phyloP scores from a whole-genome alignment of 306 rosid genomes.

The Prunus kanzakura region DNA sequence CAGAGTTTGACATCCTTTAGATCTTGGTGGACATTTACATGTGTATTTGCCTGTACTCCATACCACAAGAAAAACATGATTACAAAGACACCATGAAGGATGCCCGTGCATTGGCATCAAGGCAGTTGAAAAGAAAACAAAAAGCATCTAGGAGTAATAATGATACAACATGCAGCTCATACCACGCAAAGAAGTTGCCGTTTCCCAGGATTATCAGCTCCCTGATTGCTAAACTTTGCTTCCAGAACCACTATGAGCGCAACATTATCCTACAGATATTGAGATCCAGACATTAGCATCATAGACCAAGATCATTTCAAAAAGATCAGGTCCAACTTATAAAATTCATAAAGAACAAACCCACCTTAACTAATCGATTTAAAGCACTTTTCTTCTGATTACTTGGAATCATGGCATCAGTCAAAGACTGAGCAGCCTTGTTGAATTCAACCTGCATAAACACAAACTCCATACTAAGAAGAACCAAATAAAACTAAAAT shows the following conservation, averaged over 20 bases:
- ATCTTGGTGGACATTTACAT: constrained; percentile 77
- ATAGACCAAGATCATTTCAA: constrained; percentile 4
- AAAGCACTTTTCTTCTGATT: constrained; percentile 87
- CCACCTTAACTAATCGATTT: constrained; percentile 87
- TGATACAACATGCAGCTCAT: background rate
- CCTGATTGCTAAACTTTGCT: constrained; percentile 82
- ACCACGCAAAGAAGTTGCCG: constrained; percentile 99
- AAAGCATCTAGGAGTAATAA: background rate
- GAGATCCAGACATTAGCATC: constrained; percentile 7
- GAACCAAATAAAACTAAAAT: constrained; percentile 7
- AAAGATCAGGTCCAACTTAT: background rate
- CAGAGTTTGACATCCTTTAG: constrained; percentile 93
- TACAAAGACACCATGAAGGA: background rate
- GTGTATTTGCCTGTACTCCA: constrained; percentile 81
- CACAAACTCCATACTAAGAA: constrained; percentile 12
- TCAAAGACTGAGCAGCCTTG: constrained; percentile 95
- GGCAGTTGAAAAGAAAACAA: background rate
- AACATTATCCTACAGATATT: constrained; percentile 74
- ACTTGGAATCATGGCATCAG: constrained; percentile 82
- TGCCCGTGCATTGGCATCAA: background rate
- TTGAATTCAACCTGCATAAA: constrained; percentile 90
- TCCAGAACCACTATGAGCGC: constrained; percentile 94
- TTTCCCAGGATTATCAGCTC: constrained; percentile 78
- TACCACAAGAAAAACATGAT: constrained; percentile 14
- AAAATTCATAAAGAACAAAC: constrained; percentile 9